Conservation (phyloP, 2,329 filamentous ascomycete species). For the Sporothrix sp. region DNA sequence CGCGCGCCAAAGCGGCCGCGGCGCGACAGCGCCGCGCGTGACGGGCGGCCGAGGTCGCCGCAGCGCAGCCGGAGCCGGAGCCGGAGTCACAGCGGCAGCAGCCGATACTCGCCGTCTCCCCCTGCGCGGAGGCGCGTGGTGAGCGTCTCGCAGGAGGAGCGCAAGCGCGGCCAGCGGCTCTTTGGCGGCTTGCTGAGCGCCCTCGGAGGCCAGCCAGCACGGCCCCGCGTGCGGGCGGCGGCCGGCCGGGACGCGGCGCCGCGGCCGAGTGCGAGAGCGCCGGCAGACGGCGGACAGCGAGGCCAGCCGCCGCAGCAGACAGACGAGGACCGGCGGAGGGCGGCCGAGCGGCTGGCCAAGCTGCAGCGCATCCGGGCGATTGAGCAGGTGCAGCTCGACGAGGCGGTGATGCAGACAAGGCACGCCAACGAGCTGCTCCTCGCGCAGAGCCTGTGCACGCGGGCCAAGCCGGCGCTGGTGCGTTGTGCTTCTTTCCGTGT, state of each 20-base stretch:
- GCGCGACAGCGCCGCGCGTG: no score
- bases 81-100: no score
- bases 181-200: conserved; percentile 76
- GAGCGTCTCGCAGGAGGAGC: conserved; percentile 57
- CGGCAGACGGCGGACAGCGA: no score
- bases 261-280: conserved; percentile 53
- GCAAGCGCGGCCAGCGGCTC: conserved; percentile 71
- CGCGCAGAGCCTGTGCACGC: conserved; percentile 67
- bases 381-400: conserved; percentile 67
- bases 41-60: no score
- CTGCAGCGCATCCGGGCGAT: conserved; percentile 50
- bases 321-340: conserved; percentile 58
- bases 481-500: conserved; percentile 25
- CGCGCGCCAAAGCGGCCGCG: no score
- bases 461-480: conserved; percentile 63
- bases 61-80: no score
- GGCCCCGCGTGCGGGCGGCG: no score
- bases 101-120: no score
- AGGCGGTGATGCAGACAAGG: conserved; percentile 62
- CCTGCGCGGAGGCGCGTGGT: no score
- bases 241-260: conserved; percentile 48
- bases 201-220: conserved; percentile 61
- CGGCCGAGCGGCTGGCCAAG: conserved; percentile 55
- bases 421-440: conserved; percentile 62
- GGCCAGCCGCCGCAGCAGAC: conserved; percentile 64